Conservation (phyloP, 768 basidiomycete species). For the Tylopilus vinaceipallidus region DNA sequence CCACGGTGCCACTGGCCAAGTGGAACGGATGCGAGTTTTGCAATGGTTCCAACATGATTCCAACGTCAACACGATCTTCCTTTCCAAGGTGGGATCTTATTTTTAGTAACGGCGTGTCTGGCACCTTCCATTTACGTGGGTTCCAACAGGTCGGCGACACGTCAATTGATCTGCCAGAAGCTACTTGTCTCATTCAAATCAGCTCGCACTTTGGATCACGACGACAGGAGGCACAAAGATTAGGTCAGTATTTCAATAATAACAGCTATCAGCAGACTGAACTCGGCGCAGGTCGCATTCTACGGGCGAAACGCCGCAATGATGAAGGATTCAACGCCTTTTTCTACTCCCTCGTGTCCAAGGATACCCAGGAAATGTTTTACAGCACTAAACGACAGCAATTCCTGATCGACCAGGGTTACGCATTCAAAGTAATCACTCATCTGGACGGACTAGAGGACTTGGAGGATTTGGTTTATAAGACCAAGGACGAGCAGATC, state of each 20-base stretch:
- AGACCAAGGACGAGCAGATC: constrained; percentile 89
- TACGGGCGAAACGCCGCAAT: constrained; percentile 95
- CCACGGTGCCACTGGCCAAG: constrained; percentile 92
- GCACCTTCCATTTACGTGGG: constrained; percentile 14
- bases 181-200: constrained; percentile 98
- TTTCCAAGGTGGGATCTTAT: constrained; percentile 74
- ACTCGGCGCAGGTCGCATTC: constrained; percentile 70
- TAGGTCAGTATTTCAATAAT: constrained; percentile 53
- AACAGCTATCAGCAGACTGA: constrained; percentile 16
- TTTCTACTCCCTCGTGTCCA: constrained; percentile 98
- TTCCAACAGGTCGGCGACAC: constrained; percentile 86
- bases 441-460: constrained; percentile 90
- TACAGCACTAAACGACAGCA: constrained; percentile 99
- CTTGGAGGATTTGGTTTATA: constrained; percentile 87
- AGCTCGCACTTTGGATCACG: constrained; percentile 99
- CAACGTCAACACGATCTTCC: constrained; percentile 94
- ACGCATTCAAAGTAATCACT: constrained; percentile 99
- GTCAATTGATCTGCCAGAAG: constrained; percentile 97
- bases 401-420: constrained; percentile 98
- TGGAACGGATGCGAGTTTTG: constrained; percentile 92
- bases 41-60: constrained; percentile 96
- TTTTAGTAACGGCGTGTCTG: constrained; percentile 3
- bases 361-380: constrained; percentile 99
- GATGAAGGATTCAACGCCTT: constrained; percentile 99
- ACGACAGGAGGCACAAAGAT: constrained; percentile 94